Evolutionary conservation across 2,329 filamentous ascomycete species (phyloP).

Genomic region (Elsinoe ampelina): DNA sequence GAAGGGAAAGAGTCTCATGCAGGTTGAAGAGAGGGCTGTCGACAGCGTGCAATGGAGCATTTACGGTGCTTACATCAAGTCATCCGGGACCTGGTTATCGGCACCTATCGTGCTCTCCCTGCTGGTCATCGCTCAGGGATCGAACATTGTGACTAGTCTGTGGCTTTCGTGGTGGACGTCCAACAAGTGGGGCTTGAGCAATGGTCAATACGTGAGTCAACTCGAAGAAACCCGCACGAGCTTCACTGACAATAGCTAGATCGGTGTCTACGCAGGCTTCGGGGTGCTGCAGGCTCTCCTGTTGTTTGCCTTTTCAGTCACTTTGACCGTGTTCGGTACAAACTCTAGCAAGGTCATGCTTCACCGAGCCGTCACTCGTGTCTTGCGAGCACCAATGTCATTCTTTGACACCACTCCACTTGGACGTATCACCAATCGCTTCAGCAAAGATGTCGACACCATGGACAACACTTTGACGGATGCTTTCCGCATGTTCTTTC

Average conservation of each 20-base stretch:
- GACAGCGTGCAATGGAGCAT: constrained; percentile 71
- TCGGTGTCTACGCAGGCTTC: constrained; percentile 60
- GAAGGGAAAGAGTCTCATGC: constrained; percentile 55
- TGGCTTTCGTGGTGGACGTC: constrained; percentile 96
- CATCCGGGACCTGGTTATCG: constrained; percentile 62
- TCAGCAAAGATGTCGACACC: constrained; percentile 88
- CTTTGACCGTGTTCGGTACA: constrained; percentile 71
- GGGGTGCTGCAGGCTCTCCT: constrained; percentile 62
- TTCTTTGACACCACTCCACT: constrained; percentile 97
- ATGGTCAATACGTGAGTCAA: constrained; percentile 60
- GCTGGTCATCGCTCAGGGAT: constrained; percentile 64
- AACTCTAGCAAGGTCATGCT: constrained; percentile 75
- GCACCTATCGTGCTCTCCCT: constrained; percentile 55
- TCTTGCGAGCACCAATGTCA: constrained; percentile 62
- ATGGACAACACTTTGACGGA: constrained; percentile 92
- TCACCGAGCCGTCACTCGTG: constrained; percentile 65
- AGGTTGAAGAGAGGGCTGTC: constrained; percentile 60
- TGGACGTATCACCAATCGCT: constrained; percentile 90
- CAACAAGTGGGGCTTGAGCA: constrained; percentile 58
- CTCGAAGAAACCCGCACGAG: constrained; percentile 6
- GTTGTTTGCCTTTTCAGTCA: constrained; percentile 71
- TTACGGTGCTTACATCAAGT: constrained; percentile 66
- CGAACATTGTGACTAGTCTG: constrained; percentile 78
- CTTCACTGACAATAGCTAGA: constrained; percentile 33
- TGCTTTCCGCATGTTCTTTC: constrained; percentile 82